These are phyloP conservation scores for Withania somnifera DNA, from an alignment of 305 asterid genomes.

Conservation along the genomic window DNA sequence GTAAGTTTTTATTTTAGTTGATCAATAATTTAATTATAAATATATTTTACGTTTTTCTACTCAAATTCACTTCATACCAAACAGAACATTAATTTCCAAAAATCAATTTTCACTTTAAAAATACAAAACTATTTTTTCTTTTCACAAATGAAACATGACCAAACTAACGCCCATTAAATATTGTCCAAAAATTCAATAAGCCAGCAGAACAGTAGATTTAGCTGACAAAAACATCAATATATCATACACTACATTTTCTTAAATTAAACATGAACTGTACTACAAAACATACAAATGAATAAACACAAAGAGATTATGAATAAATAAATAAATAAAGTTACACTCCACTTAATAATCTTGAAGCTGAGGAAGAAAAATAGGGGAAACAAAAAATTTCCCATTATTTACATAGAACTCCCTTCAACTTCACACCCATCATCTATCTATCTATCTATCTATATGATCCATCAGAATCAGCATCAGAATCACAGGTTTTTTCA, in stretches of 20 bases:
- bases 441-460: not conserved
- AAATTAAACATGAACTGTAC: not conserved
- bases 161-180: too few relatives aligned
- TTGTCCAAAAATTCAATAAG: not conserved
- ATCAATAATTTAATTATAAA: too few relatives aligned
- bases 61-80: too few relatives aligned
- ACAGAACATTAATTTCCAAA: too few relatives aligned
- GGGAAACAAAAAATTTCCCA: not conserved
- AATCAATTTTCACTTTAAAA: too few relatives aligned
- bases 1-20: too few relatives aligned
- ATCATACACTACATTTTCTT: not conserved
- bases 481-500: constrained; percentile 1
- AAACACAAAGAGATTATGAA: not conserved
- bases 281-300: not conserved
- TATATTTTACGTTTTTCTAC: too few relatives aligned
- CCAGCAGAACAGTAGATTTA: not conserved
- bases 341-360: not conserved
- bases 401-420: not conserved
- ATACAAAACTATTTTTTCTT: too few relatives aligned
- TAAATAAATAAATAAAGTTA: not conserved
- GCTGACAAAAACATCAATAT: not conserved
- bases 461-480: constrained; percentile 5
- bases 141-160: too few relatives aligned
- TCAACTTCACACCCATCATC: not conserved
- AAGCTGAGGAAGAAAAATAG: not conserved